Evolutionary conservation across 1,139 yeast genomes (phyloP).

Genomic region (Kluyveromyces sp.): DNA sequence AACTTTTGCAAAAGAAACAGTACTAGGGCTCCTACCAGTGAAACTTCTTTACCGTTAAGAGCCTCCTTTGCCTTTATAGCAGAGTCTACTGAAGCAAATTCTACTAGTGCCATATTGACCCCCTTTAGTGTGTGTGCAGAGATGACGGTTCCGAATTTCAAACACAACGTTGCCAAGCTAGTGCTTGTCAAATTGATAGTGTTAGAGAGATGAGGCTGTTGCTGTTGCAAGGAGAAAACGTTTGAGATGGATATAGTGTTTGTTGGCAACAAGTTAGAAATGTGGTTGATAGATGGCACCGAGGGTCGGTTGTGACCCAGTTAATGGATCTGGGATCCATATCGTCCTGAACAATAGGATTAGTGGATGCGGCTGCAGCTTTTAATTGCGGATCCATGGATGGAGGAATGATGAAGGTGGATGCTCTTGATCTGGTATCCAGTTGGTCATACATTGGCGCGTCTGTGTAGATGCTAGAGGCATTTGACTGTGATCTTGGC

Average conservation of each 20-base stretch:
- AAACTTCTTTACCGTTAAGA: slow-evolving; percentile 71
- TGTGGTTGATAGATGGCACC: slow-evolving; percentile 47
- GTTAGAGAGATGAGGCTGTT: slow-evolving; percentile 32
- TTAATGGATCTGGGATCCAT: slow-evolving; percentile 42
- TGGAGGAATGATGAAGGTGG: slow-evolving; percentile 27
- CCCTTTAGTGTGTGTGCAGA: slow-evolving; percentile 52
- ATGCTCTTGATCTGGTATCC: slow-evolving; percentile 35
- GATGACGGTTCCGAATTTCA: slow-evolving; percentile 47
- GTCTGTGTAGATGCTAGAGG: slow-evolving; percentile 26
- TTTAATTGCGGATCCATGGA: slow-evolving; percentile 15
- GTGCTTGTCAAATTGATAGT: slow-evolving; percentile 27
- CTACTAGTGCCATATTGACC: slow-evolving; percentile 59
- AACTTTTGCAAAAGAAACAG: slow-evolving; percentile 62
- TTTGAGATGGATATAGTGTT: slow-evolving; percentile 70
- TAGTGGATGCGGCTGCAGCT: slow-evolving; percentile 26
- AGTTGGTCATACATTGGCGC: slow-evolving; percentile 19
- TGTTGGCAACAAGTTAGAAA: slow-evolving; percentile 35
- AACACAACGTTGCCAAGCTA: slow-evolving; percentile 36
- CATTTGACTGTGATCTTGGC: slow-evolving; percentile 25
- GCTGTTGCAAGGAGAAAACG: slow-evolving; percentile 48
- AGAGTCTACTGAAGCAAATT: slow-evolving; percentile 60
- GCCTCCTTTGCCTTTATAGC: slow-evolving; percentile 74
- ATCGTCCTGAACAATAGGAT: slow-evolving; percentile 42
- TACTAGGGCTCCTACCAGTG: slow-evolving; percentile 59
- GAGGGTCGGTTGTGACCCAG: slow-evolving; percentile 57